phyloP scores from a whole-genome alignment of 1,139 yeast genomes.

The Candida tropicalis region DNA sequence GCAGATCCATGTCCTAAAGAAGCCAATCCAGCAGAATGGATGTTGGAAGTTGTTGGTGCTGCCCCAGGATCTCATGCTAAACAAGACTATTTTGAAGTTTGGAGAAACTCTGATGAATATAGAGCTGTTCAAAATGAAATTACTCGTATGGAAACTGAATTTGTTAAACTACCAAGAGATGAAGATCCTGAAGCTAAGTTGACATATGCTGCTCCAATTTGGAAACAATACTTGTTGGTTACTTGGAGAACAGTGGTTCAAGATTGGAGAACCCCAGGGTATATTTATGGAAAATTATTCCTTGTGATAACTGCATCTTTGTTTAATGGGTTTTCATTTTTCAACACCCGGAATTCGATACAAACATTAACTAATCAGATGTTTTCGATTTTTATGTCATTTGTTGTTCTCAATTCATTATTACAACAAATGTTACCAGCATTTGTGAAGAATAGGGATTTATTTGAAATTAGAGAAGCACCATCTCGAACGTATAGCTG shows the following conservation, averaged over 20 bases:
- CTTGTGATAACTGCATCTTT: constrained; percentile 43
- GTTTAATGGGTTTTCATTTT: constrained; percentile 51
- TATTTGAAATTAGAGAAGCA: constrained; percentile 39
- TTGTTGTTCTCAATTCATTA: constrained; percentile 48
- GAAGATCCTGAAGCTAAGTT: constrained; percentile 24
- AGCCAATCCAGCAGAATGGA: constrained; percentile 62
- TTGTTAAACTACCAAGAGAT: constrained; percentile 28
- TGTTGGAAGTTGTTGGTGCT: constrained; percentile 54
- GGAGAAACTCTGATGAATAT: constrained; percentile 34
- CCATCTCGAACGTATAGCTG: constrained; percentile 36
- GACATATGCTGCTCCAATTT: constrained; percentile 28
- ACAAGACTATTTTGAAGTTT: constrained; percentile 37
- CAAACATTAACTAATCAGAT: constrained; percentile 53
- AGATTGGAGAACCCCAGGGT: constrained; percentile 48
- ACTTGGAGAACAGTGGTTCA: constrained; percentile 32
- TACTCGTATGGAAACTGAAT: constrained; percentile 33
- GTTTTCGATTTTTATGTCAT: constrained; percentile 59
- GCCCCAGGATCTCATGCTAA: constrained; percentile 39
- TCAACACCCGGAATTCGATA: constrained; percentile 27
- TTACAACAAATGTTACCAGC: constrained; percentile 52
- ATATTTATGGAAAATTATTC: constrained; percentile 42
- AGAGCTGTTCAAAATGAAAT: constrained; percentile 25
- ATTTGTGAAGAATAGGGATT: constrained; percentile 35
- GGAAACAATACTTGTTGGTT: constrained; percentile 28
- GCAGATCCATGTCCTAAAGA: constrained; percentile 38